These are phyloP conservation scores for Hypoxylon lienhwacheense DNA, from an alignment of 495 filamentous ascomycete species.

Conservation along the genomic window DNA sequence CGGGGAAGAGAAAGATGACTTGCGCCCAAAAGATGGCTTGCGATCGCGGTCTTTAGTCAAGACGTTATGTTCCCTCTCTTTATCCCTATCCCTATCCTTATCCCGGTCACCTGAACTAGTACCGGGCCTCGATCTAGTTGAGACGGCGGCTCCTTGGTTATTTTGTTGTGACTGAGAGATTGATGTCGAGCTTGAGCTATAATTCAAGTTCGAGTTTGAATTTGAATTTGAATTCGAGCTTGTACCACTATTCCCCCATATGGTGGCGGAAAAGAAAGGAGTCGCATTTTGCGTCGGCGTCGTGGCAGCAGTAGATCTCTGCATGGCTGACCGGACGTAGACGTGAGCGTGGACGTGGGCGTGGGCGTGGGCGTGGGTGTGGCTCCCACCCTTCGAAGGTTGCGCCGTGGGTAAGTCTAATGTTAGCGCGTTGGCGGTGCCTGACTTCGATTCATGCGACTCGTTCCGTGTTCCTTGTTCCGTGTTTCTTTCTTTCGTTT, in stretches of 20 bases:
- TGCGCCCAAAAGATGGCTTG: conserved; percentile 49
- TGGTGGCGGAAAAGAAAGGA: conserved; percentile 49
- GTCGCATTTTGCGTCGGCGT: conserved; percentile 44
- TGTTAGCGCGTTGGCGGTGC: conserved; percentile 28
- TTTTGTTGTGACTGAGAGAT: conserved; percentile 20
- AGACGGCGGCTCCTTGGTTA: conserved; percentile 8
- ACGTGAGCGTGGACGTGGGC: not conserved
- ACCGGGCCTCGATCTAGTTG: conserved; percentile 42
- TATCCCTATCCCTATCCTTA: conserved; percentile 24
- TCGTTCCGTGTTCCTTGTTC: too few species aligned
- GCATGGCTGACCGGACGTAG: conserved; percentile 41
- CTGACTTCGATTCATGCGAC: conserved; percentile 26
- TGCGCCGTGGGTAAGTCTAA: conserved; percentile 29
- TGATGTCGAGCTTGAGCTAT: conserved; percentile 12
- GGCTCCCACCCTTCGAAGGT: conserved; percentile 25
- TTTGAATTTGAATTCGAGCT: conserved; percentile 15
- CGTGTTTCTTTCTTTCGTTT: too few species aligned
- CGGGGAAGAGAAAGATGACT: conserved; percentile 45
- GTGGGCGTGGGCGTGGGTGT: conserved; percentile 5
- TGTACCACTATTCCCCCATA: conserved; percentile 40
- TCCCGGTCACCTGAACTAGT: conserved; percentile 45
- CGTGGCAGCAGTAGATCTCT: conserved; percentile 41
- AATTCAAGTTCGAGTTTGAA: conserved; percentile 1
- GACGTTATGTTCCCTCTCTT: conserved; percentile 36
- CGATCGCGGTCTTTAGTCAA: conserved; percentile 49